Evolutionary conservation across 768 basidiomycete species (phyloP), one percentile per base, ranked within the genome.

Genomic region (Mycena filopes): DNA sequence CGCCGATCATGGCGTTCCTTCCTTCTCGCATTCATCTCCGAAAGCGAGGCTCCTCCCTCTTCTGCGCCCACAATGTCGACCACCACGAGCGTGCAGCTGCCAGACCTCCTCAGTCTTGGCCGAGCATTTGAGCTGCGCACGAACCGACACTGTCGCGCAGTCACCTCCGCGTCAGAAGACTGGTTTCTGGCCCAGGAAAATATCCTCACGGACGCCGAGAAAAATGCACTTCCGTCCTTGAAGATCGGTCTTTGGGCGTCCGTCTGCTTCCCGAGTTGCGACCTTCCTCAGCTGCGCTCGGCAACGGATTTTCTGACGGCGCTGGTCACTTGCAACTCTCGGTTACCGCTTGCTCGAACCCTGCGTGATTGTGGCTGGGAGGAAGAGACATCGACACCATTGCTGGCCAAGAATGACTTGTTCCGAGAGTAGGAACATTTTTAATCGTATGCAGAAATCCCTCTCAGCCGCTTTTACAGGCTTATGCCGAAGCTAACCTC

Each of bases 201-300:
- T 65, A 58, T 72, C 50, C 72, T 80, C 41, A 70, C 71, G 53
- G 59, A 72, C 9, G 38, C 41, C 29, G 81, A 81, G 62, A 75
- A 73, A 8, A 66, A 66, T 13, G 57, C 61, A 13, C 61, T 79
- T 25, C 65, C 67, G 15, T 71, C 70, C 31, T 72, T 76, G 49
- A 84, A 82, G 63, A 71, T 79, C 6, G 88, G 87, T 1, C 76
- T 91, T 25, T 79, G 89, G 29, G 87, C 86, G 1, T 80, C 87
- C 2, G 79, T 89, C 2, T 88, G 87, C 69, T 85, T 86, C 68
- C 89, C 90, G 10, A 82, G 76, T 2, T 86, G 84, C 67, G 89
- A 89, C 69, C 75, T 78, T 10, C 76, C 86, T 0, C 89, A 90
- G 72, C 75, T 91, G 25, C 76, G 80, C 33, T 76, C 87, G 38